Evolutionary conservation across 2,329 filamentous ascomycete species (phyloP).

Genomic region (Diaporthe destruens): DNA sequence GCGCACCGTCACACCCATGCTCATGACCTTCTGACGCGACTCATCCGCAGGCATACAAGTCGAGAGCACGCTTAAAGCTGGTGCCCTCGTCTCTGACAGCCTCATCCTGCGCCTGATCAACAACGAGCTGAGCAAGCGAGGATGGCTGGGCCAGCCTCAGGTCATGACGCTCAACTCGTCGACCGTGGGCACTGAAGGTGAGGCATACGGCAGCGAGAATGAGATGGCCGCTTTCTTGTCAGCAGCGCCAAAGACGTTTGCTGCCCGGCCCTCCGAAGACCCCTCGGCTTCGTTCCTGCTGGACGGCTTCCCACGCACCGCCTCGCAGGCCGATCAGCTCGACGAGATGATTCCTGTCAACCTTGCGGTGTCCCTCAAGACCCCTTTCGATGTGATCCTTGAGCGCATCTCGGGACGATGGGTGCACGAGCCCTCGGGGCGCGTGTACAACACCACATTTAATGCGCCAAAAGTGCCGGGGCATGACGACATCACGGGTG

Average conservation of each 20-base stretch:
- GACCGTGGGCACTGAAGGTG: conserved; percentile 55
- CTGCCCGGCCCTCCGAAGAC: conserved; percentile 69
- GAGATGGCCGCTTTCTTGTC: conserved; percentile 58
- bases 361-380: conserved; percentile 87
- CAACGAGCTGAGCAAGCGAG: conserved; percentile 85
- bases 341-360: conserved; percentile 93
- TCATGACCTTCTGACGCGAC: conserved; percentile 34
- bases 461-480: conserved; percentile 86
- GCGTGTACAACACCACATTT: conserved; percentile 96
- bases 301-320: conserved; percentile 94
- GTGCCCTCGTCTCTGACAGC: conserved; percentile 89
- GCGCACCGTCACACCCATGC: conserved; percentile 12
- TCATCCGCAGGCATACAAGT: conserved; percentile 81
- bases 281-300: conserved; percentile 91
- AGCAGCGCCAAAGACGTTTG: conserved; percentile 53
- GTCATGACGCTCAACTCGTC: conserved; percentile 67
- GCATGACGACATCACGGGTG: conserved; percentile 90
- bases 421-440: conserved; percentile 91
- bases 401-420: conserved; percentile 91
- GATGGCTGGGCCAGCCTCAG: conserved; percentile 76
- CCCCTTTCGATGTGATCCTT: conserved; percentile 87
- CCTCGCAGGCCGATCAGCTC: conserved; percentile 80
- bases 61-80: conserved; percentile 87
- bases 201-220: conserved; percentile 46
- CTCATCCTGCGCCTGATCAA: conserved; percentile 94